Conservation (phyloP, 2,329 filamentous ascomycete species). For the Cordyceps cicadae region DNA sequence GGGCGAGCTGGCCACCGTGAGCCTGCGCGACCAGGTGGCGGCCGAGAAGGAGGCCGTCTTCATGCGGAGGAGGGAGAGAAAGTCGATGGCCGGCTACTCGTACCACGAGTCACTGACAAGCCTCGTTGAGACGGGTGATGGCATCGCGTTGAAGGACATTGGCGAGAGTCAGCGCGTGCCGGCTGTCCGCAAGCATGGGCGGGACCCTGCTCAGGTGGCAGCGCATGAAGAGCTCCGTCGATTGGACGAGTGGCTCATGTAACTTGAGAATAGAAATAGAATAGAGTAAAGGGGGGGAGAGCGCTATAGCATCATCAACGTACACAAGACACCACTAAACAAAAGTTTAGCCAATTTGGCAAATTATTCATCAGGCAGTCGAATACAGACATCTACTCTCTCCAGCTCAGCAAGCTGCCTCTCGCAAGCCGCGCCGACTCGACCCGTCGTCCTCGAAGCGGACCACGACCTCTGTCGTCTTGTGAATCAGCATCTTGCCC, state of each 20-base stretch:
- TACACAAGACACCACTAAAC: background rate
- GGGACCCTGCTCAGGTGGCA: background rate
- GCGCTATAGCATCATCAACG: background rate
- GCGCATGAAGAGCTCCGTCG: background rate
- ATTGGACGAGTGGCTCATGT: slow-evolving; percentile 8
- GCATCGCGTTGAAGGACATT: slow-evolving; percentile 4
- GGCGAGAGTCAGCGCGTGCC: slow-evolving; percentile 7
- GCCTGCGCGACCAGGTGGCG: slow-evolving; percentile 4
- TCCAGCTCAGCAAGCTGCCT: too few species aligned
- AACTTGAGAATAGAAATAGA: background rate
- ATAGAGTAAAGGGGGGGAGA: background rate
- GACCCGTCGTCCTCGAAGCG: background rate
- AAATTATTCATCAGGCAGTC: too few species aligned
- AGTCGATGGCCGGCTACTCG: background rate
- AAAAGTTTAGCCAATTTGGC: too few species aligned
- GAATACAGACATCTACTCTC: too few species aligned
- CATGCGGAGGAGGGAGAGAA: background rate
- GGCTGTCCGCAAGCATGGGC: slow-evolving; percentile 4
- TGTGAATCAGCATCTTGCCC: slow-evolving; percentile 7
- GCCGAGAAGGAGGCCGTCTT: background rate
- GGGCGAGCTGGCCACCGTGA: slow-evolving; percentile 32
- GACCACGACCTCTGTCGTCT: slow-evolving; percentile 8
- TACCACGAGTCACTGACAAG: slow-evolving; percentile 7
- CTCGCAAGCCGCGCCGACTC: background rate
- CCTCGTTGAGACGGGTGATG: slow-evolving; percentile 9